Base-by-base conservation (phyloP, 805 yeast species). In the Teunomyces funiuensis region DNA sequence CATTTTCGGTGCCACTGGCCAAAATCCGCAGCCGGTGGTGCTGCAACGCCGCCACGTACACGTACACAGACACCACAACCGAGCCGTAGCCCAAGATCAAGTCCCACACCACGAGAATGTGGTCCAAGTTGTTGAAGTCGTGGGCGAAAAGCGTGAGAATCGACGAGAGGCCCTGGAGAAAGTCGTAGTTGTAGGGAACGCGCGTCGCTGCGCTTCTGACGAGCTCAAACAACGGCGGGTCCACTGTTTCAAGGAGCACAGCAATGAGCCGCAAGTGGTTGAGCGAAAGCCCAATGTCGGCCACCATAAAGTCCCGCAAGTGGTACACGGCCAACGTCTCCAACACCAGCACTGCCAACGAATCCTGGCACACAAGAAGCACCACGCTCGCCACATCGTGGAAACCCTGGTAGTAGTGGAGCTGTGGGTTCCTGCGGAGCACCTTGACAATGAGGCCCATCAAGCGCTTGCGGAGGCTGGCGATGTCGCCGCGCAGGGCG, bases 321-420 rank as follows among this genome's bases (percentile, higher is more conserved):
- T 81, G 85, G 39, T 65, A 49, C 6, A 85, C 49, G 0, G 93
- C 72, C 36, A 88, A 65, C 22, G 63, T 57, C 41, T 80, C 83
- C 37, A 90, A 63, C 5, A 80, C 53, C 15, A 54, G 54, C 43
- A 69, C 75, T 2, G 74, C 61, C 27, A 55, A 39, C n/a, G 44
- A 41, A 51, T 65, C 70, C 27, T 53, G 55, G 49, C 80, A 78
- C 1, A 83, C 77, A 13, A 83, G 56, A 4, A 85, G 63, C 5
- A 86, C 67, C 4, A 85, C 73, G 27, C 86, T 73, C 1, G 88
- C 89, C 15, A 93, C 69, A 53, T 93, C 98, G 61, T 91, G 98
- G 60, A 76, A 88, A 0, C 99, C 99, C 63, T 91, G 99, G 60
- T 89, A 91, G 61, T 91, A 91, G 44, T 79, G 70, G 30, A 90